Base-by-base conservation (phyloP, 345 rosid genomes). In the Viola odorata region DNA sequence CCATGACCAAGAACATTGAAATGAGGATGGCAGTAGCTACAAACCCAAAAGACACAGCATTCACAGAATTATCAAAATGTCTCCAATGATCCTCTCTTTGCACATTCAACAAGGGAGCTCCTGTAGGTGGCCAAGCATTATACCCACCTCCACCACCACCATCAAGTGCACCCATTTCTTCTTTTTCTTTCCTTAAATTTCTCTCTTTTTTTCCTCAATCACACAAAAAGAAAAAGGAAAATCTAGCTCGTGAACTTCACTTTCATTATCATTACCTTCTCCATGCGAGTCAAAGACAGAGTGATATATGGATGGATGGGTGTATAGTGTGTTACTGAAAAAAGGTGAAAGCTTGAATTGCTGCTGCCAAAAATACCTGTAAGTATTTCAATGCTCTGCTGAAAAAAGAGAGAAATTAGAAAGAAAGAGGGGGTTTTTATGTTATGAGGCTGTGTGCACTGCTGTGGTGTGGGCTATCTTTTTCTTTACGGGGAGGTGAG, bases 41-140 rank as follows among this genome's bases (percentile, higher is more conserved):
- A 67, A 90, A 84, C 41, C 96, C 88, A 63, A 90, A 88, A 8
- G 98, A 84, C 59, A 91, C 88, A 9, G 98, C 96, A 72, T 85
- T 84, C 36, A 91, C 88, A 11, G 98, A 80, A 80, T 78, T 84
- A 70, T 83, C 90, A 57, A 82, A 80, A 72, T 61, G 75, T 42
- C 76, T 79, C 87, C 83, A 84, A 45, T 78, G 59, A 38, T 76
- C 94, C 5, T 75, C 89, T 59, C 69, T 79, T 45, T 52, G 81
- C 64, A 78, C 65, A 71, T 70, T 80, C 75, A 75, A 5, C 42
- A 63, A 53, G 41, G 95, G 95, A 61, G 96, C 84, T 72, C 85
- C 95, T 7, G 75, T 61, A 37, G 95, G 96, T 15, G 91, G 77
- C 95, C 91, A 89, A 10, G 23, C 58, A 63, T 45, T 54, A 49